Base-by-base conservation (phyloP, 2,329 filamentous ascomycete species). In the Xylariaceae sp. region DNA sequence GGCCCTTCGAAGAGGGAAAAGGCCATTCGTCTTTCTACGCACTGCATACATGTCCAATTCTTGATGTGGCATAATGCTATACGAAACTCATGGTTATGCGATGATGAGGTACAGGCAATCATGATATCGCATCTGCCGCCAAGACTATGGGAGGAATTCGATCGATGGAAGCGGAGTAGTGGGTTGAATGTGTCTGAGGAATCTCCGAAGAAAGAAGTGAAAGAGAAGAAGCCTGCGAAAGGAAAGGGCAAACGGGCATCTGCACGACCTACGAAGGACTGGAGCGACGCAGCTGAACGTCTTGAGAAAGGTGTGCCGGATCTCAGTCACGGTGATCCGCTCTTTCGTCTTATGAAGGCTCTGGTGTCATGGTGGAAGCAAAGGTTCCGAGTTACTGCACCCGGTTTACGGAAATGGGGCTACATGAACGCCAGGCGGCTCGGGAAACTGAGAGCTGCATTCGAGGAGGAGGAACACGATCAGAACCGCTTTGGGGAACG, bases 321-420 rank as follows among this genome's bases (percentile, higher is more conserved):
- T 62, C 80, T 93, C 75, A 94, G 89, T 66, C 81, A 84, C 40
- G 90, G 90, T 0, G 92, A 97, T 68, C 91, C 92, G 0, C 71
- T 96, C 5, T 81, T 93, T 48, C 78, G 86, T 18, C 75, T 97
- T 4, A 76, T 97, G 63, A 88, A 87, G 62, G 77, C 83, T 3
- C 72, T 99, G n/a, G 78, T 86, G 10, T 81, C 85, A 1, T 97
- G 90, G 77, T 99, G 94, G 94, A 91, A 86, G 66, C 88, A 91
- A 62, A 80, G 86, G 33, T 99, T 96, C 69, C 81, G 76, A 1
- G 78, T 94, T 41, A 90, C 84, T 1, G 81, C 86, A 0, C 90
- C 92, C 0, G 90, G 89, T 0, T 65, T 97, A 18, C 81, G 92
- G n/a, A 99, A 97, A 72, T 80, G 83, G 66, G 94, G 94, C 0